phyloP scores from a whole-genome alignment of 2,329 filamentous ascomycete species.

The Falciphora oryzae region DNA sequence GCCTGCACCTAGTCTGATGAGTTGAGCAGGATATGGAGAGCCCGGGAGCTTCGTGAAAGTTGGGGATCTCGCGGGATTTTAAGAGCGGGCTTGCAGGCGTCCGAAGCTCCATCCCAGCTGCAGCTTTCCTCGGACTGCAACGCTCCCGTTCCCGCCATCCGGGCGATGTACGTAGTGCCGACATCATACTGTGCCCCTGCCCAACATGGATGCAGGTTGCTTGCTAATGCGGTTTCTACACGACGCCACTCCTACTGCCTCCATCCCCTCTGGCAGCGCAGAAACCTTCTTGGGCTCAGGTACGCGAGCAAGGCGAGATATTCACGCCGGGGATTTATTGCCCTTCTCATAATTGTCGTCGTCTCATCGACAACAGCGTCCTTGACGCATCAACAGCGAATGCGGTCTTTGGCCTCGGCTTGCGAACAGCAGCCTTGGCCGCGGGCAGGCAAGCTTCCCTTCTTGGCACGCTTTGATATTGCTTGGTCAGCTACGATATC shows the following conservation, averaged over 20 bases:
- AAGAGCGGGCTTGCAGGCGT: not conserved
- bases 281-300: not conserved
- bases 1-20: not conserved
- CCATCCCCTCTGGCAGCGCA: too few relatives aligned
- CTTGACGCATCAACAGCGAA: not conserved
- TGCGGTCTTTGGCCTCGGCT: too few relatives aligned
- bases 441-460: not conserved
- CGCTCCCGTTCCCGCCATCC: not conserved
- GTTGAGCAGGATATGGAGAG: not conserved
- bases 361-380: not conserved
- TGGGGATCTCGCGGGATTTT: not conserved
- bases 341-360: too few relatives aligned
- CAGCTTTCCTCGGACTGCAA: not conserved
- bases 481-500: not conserved
- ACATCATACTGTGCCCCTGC: not conserved
- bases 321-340: not conserved
- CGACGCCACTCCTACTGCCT: not conserved
- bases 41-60: not conserved
- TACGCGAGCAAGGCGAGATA: not conserved
- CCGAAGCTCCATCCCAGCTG: not conserved
- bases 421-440: too few relatives aligned
- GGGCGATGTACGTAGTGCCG: not conserved
- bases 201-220: not conserved
- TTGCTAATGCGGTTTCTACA: not conserved
- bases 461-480: not conserved